Evolutionary conservation across 116 monocot species (phyloP).

Genomic region (Cymodocea nodosa): DNA sequence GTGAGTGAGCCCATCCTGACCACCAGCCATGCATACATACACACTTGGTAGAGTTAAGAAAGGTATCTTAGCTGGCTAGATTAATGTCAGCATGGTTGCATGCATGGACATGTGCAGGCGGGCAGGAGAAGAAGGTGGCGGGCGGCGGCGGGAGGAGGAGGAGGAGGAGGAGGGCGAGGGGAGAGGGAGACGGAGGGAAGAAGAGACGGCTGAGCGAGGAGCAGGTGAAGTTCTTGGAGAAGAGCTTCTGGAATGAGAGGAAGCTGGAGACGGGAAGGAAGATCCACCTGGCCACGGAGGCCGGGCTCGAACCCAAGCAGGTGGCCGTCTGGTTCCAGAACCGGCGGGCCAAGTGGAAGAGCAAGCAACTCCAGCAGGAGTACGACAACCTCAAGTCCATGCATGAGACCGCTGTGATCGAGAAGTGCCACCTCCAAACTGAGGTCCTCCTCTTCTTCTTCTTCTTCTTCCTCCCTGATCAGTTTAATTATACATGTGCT

Average conservation of each 20-base stretch:
- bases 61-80: too few species aligned
- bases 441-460: constrained; percentile 15
- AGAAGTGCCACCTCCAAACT: constrained; percentile 38
- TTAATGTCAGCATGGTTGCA: too few species aligned
- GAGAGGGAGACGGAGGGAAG: constrained; percentile 12
- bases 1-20: too few species aligned
- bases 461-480: not conserved
- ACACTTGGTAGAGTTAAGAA: too few species aligned
- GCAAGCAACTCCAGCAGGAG: constrained; percentile 45
- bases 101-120: not conserved
- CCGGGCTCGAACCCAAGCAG: constrained; percentile 48
- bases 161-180: constrained; percentile 13
- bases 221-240: constrained; percentile 43
- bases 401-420: constrained; percentile 27
- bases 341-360: constrained; percentile 42
- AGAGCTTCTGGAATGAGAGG: constrained; percentile 34
- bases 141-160: not conserved
- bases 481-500: too few species aligned
- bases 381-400: constrained; percentile 29
- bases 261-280: constrained; percentile 46
- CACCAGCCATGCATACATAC: too few species aligned
- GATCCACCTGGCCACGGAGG: constrained; percentile 29
- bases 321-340: constrained; percentile 73
- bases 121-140: not conserved
- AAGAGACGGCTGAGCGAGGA: constrained; percentile 42